A percentile compares a stretch with the other conserved stretches of the same genome.
phyloP scores from a whole-genome alignment of 163 green algal genomes.

The Dunaliella salina region DNA sequence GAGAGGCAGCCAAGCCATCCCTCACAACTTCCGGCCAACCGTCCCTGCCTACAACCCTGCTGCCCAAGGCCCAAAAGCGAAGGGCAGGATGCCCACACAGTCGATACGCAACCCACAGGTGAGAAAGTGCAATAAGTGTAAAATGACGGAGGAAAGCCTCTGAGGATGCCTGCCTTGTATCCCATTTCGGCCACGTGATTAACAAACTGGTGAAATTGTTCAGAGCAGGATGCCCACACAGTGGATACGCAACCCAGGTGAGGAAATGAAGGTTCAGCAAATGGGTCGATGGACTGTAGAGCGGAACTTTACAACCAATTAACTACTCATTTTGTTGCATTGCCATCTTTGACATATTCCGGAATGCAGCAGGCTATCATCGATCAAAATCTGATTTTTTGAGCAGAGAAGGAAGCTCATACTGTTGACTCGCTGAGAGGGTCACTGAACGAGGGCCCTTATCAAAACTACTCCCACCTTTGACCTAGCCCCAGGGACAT shows the following conservation, averaged over 20 bases:
- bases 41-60: slow-evolving; percentile 47
- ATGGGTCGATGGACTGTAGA: background rate
- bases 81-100: slow-evolving; percentile 51
- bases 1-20: slow-evolving; percentile 43
- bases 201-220: background rate
- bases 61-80: background rate
- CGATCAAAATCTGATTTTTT: too few species aligned
- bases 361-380: too few species aligned
- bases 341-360: too few species aligned
- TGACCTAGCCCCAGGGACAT: too few species aligned
- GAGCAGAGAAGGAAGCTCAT: too few species aligned
- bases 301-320: too few species aligned
- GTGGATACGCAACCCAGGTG: background rate
- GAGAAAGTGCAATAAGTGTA: background rate
- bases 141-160: too few species aligned
- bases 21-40: slow-evolving; percentile 72
- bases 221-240: background rate
- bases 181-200: background rate
- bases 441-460: too few species aligned
- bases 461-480: too few species aligned
- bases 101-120: slow-evolving; percentile 59
- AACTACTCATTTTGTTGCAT: too few species aligned
- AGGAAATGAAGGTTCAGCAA: background rate
- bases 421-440: too few species aligned
- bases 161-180: too few species aligned